Percentiles rank a stretch among this genome's conserved stretches.
Conservation (phyloP, 1,139 yeast species). For the Protomyces arabidopsidicola region DNA sequence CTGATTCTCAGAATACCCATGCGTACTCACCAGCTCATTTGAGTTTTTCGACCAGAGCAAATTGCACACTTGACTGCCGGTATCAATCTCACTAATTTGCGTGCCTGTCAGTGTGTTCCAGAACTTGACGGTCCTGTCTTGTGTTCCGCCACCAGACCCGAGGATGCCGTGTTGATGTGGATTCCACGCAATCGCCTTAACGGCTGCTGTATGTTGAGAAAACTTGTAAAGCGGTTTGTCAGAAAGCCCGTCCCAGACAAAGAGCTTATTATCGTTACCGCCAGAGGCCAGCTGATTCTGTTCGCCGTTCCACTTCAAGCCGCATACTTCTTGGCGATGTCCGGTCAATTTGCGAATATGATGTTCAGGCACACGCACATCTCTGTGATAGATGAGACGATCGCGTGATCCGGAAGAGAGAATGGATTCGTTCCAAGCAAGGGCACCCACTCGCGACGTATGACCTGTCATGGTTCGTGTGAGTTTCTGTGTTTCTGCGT, state of each 20-base stretch:
- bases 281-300: conserved; percentile 75
- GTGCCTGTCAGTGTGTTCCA: conserved; percentile 88
- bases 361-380: conserved; percentile 83
- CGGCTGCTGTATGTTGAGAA: conserved; percentile 87
- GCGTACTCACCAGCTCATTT: conserved; percentile 88
- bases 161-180: conserved; percentile 92
- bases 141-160: conserved; percentile 97
- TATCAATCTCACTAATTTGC: conserved; percentile 70
- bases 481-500: conserved; percentile 76
- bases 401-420: conserved; percentile 86
- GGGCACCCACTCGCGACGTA: conserved; percentile 63
- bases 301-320: conserved; percentile 86
- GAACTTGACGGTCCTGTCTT: conserved; percentile 81
- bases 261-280: conserved; percentile 65
- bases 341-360: conserved; percentile 63
- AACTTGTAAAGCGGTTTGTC: conserved; percentile 68
- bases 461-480: conserved; percentile 93
- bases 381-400: conserved; percentile 77
- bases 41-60: conserved; percentile 89
- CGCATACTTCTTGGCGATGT: conserved; percentile 95
- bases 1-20: conserved; percentile 88
- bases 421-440: conserved; percentile 93
- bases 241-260: conserved; percentile 80
- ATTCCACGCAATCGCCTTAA: conserved; percentile 95
- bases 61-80: conserved; percentile 95